These are phyloP conservation scores for Pseudovirgaria hyperparasitica DNA, from an alignment of 2,329 filamentous ascomycete genomes.

Conservation along the genomic window DNA sequence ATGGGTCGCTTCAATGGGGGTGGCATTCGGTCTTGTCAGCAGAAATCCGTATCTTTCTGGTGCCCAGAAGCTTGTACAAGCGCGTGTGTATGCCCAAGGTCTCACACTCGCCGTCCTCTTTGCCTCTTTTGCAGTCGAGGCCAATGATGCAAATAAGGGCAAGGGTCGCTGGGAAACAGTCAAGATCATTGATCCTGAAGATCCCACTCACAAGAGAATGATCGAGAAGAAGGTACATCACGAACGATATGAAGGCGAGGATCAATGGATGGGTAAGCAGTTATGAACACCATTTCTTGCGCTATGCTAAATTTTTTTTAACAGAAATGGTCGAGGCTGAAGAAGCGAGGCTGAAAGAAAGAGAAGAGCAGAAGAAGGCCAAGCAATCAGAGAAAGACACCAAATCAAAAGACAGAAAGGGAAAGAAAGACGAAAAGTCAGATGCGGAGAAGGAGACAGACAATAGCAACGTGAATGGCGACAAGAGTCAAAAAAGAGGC, in stretches of 20 bases:
- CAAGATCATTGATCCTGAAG: slow-evolving; percentile 65
- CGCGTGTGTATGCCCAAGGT: slow-evolving; percentile 86
- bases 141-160: slow-evolving; percentile 62
- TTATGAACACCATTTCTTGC: not conserved
- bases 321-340: slow-evolving; percentile 73
- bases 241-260: slow-evolving; percentile 76
- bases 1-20: slow-evolving; percentile 70
- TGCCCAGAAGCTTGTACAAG: slow-evolving; percentile 83
- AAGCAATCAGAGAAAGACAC: slow-evolving; percentile 7
- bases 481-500: too few relatives aligned
- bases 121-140: slow-evolving; percentile 71
- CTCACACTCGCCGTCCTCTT: slow-evolving; percentile 75
- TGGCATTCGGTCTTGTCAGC: slow-evolving; percentile 62
- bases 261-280: slow-evolving; percentile 74
- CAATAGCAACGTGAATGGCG: too few relatives aligned
- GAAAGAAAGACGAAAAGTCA: too few relatives aligned
- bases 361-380: slow-evolving; percentile 26
- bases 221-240: slow-evolving; percentile 83
- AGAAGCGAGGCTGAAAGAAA: slow-evolving; percentile 46
- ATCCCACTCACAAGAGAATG: slow-evolving; percentile 68
- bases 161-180: slow-evolving; percentile 75
- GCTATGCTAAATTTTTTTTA: slow-evolving; percentile 1
- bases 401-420: not conserved
- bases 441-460: too few relatives aligned
- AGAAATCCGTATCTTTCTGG: slow-evolving; percentile 63